Conservation (phyloP, 1,284 basidiomycete species). For the Apiotrichum gracile region DNA sequence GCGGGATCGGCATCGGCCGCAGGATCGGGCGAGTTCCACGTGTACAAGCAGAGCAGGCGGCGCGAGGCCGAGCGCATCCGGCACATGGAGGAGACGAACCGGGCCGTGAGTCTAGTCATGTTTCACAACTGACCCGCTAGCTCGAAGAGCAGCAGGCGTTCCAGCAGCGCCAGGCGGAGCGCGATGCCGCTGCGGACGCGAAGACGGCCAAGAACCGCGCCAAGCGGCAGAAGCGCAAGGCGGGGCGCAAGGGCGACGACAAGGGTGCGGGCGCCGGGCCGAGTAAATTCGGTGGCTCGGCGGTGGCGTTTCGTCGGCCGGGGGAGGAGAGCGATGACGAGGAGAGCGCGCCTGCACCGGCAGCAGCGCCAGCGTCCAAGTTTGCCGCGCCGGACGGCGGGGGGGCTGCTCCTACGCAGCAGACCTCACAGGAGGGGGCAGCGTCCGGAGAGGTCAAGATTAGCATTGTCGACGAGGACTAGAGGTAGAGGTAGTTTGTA, state of each 20-base stretch:
- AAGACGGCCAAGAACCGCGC: constrained; percentile 90
- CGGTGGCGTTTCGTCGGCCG: constrained; percentile 30
- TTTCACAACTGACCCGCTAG: constrained; percentile 46
- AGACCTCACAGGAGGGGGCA: constrained; percentile 3
- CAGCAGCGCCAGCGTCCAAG: background rate
- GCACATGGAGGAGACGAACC: constrained; percentile 75
- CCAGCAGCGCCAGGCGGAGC: constrained; percentile 58
- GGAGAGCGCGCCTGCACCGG: background rate
- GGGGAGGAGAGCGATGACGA: constrained; percentile 30
- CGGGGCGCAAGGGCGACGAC: constrained; percentile 52
- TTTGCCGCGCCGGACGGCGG: background rate
- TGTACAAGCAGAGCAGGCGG: constrained; percentile 91
- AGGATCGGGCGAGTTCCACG: constrained; percentile 93
- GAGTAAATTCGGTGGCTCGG: constrained; percentile 33
- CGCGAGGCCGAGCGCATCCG: constrained; percentile 92
- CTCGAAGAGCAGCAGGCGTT: constrained; percentile 63
- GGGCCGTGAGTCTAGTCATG: constrained; percentile 57
- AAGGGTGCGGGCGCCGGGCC: constrained; percentile 12
- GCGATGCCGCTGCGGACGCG: constrained; percentile 63
- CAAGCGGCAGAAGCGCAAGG: constrained; percentile 83
- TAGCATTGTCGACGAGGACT: constrained; percentile 44
- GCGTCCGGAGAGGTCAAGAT: constrained; percentile 27
- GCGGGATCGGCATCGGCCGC: constrained; percentile 83
- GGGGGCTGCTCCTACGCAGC: background rate
- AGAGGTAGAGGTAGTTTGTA: constrained; percentile 6